phyloP scores from a whole-genome alignment of 2,329 filamentous ascomycete species.

The Colletotrichum aenigma region DNA sequence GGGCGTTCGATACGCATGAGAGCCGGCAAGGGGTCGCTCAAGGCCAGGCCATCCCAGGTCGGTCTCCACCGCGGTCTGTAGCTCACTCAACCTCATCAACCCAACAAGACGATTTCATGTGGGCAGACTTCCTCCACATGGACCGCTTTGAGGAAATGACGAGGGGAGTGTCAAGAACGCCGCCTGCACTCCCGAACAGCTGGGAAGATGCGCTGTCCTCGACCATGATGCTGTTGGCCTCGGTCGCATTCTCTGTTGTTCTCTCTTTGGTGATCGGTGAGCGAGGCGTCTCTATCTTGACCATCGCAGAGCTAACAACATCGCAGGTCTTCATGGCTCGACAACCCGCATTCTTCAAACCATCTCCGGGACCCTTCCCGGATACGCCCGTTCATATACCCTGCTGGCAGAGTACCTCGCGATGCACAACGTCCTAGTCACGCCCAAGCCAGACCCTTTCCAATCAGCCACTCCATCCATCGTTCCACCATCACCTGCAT shows the following conservation, averaged over 20 bases:
- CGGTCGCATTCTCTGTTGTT: slow-evolving; percentile 18
- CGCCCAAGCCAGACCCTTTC: not conserved
- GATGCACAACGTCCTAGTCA: not conserved
- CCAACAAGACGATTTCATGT: not conserved
- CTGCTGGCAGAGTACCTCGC: slow-evolving; percentile 6
- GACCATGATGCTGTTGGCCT: slow-evolving; percentile 21
- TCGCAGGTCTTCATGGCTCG: not conserved
- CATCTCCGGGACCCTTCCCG: not conserved
- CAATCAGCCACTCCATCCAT: not conserved
- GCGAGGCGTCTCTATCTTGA: not conserved
- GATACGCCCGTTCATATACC: not conserved
- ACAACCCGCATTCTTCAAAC: not conserved
- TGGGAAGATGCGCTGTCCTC: slow-evolving; percentile 18
- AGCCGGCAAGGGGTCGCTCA: not conserved
- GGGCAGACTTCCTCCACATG: slow-evolving; percentile 13
- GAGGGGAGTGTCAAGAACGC: not conserved
- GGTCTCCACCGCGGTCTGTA: not conserved
- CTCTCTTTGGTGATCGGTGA: slow-evolving; percentile 13
- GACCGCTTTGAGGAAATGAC: slow-evolving; percentile 3
- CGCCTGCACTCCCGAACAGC: not conserved
- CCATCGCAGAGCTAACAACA: not conserved
- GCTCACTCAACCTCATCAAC: not conserved
- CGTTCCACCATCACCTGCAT: not conserved
- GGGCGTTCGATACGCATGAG: not conserved
- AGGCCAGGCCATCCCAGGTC: not conserved